Conservation (phyloP, 2,329 filamentous ascomycete genomes). For the Lachnellula subtilissima region DNA sequence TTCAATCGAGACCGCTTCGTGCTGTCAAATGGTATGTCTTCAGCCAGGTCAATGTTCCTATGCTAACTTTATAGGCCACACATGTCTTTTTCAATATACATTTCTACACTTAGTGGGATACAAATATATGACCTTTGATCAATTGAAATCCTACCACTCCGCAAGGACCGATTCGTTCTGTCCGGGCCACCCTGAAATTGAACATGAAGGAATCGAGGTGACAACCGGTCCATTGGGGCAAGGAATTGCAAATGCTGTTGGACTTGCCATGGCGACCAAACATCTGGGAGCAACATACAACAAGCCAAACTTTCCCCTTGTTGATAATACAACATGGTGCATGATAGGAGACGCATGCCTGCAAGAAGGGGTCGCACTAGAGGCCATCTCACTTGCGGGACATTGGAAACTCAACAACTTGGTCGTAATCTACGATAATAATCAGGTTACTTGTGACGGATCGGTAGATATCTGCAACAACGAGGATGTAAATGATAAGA, state of each 20-base stretch:
- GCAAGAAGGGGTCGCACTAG: slow-evolving; percentile 45
- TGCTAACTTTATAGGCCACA: slow-evolving; percentile 33
- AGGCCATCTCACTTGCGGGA: slow-evolving; percentile 45
- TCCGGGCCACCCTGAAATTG: slow-evolving; percentile 46
- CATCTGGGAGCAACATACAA: slow-evolving; percentile 45
- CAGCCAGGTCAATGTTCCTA: neutral
- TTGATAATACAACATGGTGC: slow-evolving; percentile 44
- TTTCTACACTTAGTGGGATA: slow-evolving; percentile 43
- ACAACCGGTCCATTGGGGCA: slow-evolving; percentile 49
- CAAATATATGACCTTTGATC: slow-evolving; percentile 42
- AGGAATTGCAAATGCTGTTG: slow-evolving; percentile 47
- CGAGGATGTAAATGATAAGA: slow-evolving; percentile 47
- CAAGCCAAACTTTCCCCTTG: slow-evolving; percentile 37
- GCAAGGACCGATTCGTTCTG: slow-evolving; percentile 33
- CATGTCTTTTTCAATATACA: slow-evolving; percentile 41
- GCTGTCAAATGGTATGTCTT: slow-evolving; percentile 37
- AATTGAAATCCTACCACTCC: slow-evolving; percentile 43
- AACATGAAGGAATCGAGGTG: slow-evolving; percentile 45
- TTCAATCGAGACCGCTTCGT: slow-evolving; percentile 42
- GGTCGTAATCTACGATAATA: slow-evolving; percentile 48
- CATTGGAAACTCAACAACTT: slow-evolving; percentile 45
- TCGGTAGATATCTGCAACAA: slow-evolving; percentile 41
- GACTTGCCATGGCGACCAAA: slow-evolving; percentile 46
- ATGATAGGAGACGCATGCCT: slow-evolving; percentile 48
- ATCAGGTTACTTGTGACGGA: slow-evolving; percentile 47